A percentile compares a stretch with the other conserved stretches of the same genome.
Evolutionary conservation across 2,329 filamentous ascomycete genomes (phyloP).

Genomic region (Chrysosporium queenslandicum): DNA sequence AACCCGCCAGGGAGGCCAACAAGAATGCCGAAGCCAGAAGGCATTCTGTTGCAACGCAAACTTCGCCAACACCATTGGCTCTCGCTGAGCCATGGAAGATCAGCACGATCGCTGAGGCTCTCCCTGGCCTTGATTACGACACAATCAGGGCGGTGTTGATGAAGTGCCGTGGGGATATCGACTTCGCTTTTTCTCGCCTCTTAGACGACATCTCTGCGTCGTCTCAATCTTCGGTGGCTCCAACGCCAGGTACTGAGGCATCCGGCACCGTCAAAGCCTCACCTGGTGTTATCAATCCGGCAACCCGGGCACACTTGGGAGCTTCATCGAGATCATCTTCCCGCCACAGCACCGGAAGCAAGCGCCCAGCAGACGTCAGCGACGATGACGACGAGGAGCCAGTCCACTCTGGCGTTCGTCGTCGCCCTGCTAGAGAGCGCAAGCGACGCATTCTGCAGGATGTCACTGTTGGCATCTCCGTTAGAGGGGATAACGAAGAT

Average conservation of each 20-base stretch:
- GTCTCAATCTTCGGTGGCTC: not conserved
- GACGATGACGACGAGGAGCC: slow-evolving; percentile 25
- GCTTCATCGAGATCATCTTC: slow-evolving; percentile 35
- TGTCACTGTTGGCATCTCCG: slow-evolving; percentile 17
- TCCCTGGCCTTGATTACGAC: slow-evolving; percentile 42
- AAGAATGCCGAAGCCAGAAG: not conserved
- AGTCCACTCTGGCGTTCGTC: slow-evolving; percentile 7
- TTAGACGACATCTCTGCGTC: slow-evolving; percentile 33
- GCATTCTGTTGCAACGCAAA: slow-evolving; percentile 7
- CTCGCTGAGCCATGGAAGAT: slow-evolving; percentile 48
- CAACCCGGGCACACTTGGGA: slow-evolving; percentile 27
- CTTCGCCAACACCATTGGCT: slow-evolving; percentile 25
- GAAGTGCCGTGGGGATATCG: slow-evolving; percentile 45
- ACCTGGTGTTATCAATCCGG: slow-evolving; percentile 19
- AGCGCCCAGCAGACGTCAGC: slow-evolving; percentile 34
- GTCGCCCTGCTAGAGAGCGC: slow-evolving; percentile 13
- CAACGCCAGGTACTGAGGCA: slow-evolving; percentile 1
- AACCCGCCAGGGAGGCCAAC: not conserved
- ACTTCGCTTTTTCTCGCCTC: slow-evolving; percentile 44
- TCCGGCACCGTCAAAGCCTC: slow-evolving; percentile 14
- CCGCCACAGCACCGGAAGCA: slow-evolving; percentile 34
- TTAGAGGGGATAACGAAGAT: slow-evolving; percentile 9
- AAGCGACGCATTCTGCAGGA: slow-evolving; percentile 17
- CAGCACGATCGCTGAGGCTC: slow-evolving; percentile 42
- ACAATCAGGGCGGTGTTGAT: slow-evolving; percentile 45